Evolutionary conservation across 352 stramenopile genomes (phyloP), one percentile per base, ranked within the genome.

Genomic region (Pythium rhizo-oryzae): DNA sequence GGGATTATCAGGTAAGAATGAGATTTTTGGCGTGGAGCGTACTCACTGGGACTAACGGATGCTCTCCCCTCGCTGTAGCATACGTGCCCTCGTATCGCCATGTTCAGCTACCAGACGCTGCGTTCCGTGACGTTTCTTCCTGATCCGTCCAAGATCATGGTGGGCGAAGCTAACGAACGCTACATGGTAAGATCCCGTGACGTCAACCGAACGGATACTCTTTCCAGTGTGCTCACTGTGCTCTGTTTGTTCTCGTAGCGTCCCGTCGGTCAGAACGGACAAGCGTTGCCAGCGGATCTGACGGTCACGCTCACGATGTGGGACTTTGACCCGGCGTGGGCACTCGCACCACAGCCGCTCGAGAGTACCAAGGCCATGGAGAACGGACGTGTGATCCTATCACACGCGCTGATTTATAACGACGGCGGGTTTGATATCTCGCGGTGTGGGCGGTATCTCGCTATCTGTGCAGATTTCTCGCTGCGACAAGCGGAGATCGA

Each of bases 371-470:
- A 93, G 59, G 87, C 87, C 15, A 96, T 96, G 87, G 82, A 90
- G 59, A 92, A 93, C 65, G 91, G 85, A 28, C 86, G 85, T 9
- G 75, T 91, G 1, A 85, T 96, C 65, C 72, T 99, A 44, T 94
- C 90, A 1, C 89, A 97, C 59, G 94, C 97, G 6, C 84, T 99
- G 57, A 90, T 99, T 33, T 99, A 99, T 78, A 99, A 99, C 70
- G 96, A 99, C 74, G 96, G 97, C 54, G 97, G 97, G 43, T 99
- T 99, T 77, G 97, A 99, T 77, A 90, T 99, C 44, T 99, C 96
- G 18, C 82, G 85, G 18, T 98, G 97, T 70, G 97, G 97, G 2
- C 92, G 91, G 25, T 96, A 97, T 52, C 84, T 99, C 37, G 95
- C 93, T 43, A 97, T 97, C 51, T 99, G 96, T 80, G 94, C 96